Percentiles rank a stretch among this genome's conserved stretches.
phyloP scores from a whole-genome alignment of 148 eudicot species.

The Chenopodium suecicum region DNA sequence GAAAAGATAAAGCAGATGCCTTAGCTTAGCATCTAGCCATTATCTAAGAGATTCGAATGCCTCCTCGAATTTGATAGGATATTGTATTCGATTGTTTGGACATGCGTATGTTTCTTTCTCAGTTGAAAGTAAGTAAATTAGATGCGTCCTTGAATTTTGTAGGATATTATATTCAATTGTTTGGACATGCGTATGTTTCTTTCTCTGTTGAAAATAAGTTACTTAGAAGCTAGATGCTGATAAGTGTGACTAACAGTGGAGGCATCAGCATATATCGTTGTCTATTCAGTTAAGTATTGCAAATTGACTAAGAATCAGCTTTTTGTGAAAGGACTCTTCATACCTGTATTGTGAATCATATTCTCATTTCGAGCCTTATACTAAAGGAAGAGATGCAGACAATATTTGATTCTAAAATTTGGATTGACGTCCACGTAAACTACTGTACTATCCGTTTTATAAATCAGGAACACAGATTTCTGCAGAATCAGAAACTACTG shows the following conservation, averaged over 20 bases:
- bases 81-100: not conserved
- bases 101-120: not conserved
- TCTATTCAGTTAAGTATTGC: conserved; percentile 3
- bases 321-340: conserved; percentile 6
- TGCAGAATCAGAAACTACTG: not conserved
- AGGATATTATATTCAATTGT: not conserved
- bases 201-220: not conserved
- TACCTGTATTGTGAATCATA: not conserved
- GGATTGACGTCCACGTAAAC: not conserved
- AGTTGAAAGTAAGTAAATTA: not conserved
- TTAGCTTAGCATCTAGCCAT: not conserved
- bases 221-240: conserved; percentile 23
- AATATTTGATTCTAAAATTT: not conserved
- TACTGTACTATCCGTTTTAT: not conserved
- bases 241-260: not conserved
- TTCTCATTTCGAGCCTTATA: not conserved
- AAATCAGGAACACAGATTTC: not conserved
- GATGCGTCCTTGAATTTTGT: not conserved
- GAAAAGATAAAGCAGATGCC: not conserved
- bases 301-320: conserved; percentile 19
- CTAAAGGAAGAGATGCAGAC: not conserved
- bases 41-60: not conserved
- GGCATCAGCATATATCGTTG: not conserved
- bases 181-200: not conserved
- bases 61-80: not conserved